Conservation (phyloP, 805 yeast genomes). For the Aciculoconidium aculeatum region DNA sequence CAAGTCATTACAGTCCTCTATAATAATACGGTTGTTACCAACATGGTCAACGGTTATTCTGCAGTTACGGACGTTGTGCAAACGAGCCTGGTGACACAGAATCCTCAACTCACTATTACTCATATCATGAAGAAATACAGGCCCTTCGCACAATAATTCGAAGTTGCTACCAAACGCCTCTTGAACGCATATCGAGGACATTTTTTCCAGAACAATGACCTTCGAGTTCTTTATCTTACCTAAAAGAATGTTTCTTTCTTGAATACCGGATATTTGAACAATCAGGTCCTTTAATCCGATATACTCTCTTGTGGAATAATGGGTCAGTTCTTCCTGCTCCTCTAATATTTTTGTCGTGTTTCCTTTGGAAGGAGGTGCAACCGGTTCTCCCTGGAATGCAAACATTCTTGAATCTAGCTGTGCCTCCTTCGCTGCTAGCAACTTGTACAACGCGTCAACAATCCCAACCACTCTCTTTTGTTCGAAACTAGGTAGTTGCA, state of each 20-base stretch:
- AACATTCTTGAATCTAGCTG: constrained; percentile 15
- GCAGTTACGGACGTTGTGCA: constrained; percentile 17
- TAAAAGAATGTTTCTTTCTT: constrained; percentile 10
- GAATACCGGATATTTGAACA: background rate
- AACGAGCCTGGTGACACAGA: constrained; percentile 26
- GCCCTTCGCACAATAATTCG: constrained; percentile 20
- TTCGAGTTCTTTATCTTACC: constrained; percentile 8
- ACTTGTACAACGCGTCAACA: constrained; percentile 15
- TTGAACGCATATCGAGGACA: constrained; percentile 20
- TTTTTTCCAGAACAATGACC: constrained; percentile 1
- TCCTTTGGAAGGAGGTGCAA: constrained; percentile 6
- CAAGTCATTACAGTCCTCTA: constrained; percentile 24
- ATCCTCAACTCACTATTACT: constrained; percentile 13
- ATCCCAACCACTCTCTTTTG: constrained; percentile 16
- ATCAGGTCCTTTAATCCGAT: constrained; percentile 1
- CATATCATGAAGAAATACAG: constrained; percentile 23
- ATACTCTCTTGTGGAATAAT: constrained; percentile 2
- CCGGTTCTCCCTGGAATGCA: constrained; percentile 26
- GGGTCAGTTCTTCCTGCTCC: background rate
- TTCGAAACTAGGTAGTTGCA: constrained; percentile 12
- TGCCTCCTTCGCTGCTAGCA: constrained; percentile 15
- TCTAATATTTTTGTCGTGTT: no score
- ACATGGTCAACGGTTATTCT: constrained; percentile 14
- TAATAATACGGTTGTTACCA: constrained; percentile 19
- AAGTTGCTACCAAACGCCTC: constrained; percentile 13